Conservation (phyloP, 768 basidiomycete species). For the Leccinum arenicola region DNA sequence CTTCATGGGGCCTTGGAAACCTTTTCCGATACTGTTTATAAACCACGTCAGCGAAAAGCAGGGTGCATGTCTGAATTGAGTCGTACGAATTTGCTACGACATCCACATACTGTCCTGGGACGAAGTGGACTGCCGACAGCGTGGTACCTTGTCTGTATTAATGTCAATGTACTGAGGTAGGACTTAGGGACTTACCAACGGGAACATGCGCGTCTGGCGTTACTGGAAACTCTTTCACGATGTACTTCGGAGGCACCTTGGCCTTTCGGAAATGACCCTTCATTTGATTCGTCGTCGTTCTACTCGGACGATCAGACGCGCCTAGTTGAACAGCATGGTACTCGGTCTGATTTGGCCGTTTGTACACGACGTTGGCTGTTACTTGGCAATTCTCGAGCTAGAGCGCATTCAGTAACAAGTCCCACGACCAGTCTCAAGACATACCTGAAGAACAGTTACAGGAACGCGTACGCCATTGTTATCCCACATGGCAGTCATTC, state of each 20-base stretch:
- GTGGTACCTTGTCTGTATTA: conserved; percentile 61
- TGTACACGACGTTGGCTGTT: conserved; percentile 69
- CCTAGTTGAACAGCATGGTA: conserved; percentile 96
- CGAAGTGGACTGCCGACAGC: conserved; percentile 90
- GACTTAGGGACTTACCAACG: conserved; percentile 56
- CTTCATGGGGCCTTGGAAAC: conserved; percentile 95
- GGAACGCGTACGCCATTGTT: conserved; percentile 84
- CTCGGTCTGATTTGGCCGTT: conserved; percentile 62
- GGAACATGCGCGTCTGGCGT: conserved; percentile 88
- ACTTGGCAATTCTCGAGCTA: conserved; percentile 90
- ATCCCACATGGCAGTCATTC: conserved; percentile 94
- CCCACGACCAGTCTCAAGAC: conserved; percentile 17
- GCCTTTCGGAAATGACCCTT: conserved; percentile 88
- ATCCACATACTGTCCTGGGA: conserved; percentile 95
- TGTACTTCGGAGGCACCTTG: conserved; percentile 75
- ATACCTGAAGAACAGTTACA: conserved; percentile 91
- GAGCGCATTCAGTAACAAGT: conserved; percentile 12
- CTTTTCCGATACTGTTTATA: conserved; percentile 62
- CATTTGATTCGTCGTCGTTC: conserved; percentile 76
- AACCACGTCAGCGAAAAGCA: conserved; percentile 6
- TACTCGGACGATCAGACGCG: conserved; percentile 68
- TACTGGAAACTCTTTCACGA: conserved; percentile 86
- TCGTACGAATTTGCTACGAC: conserved; percentile 85
- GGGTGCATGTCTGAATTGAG: background rate
- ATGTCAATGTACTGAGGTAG: background rate